Evolutionary conservation across 208 protist genomes (phyloP), one percentile per base, ranked within the genome.

Genomic region (Angomonas deanei): DNA sequence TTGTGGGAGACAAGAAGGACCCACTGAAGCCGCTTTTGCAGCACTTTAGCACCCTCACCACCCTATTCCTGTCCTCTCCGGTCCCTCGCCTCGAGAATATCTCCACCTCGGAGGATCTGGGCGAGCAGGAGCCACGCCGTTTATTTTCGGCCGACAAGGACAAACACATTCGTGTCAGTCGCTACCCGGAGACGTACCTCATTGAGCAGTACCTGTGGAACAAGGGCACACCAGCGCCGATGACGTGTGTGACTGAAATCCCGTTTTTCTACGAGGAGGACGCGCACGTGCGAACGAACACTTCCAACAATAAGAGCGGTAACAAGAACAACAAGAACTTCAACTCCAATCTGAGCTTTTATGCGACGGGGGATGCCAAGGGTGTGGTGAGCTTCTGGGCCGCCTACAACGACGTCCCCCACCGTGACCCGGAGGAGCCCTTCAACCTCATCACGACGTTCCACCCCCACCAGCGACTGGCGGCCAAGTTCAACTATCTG

Each of bases 81-180:
- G 76, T 89, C 23, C 76, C 73, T 26, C 74, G 72, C 33, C 49
- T 72, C 10, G 76, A 79, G 38, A 33, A 62, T 3, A 59, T 81
- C 21, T 46, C 64, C 23, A 2, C 56, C 24, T 42, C 65, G 10
- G 74, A 78, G 61, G 77, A 67, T 38, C 61, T 60, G 26, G 60
- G 66, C 58, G 39, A 28, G 8, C 52, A 74, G 23, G 55, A 30
- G 21, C 71, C 70, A 27, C 77, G 88, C 15, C 77, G 88, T 32
- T 66, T 94, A 47, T 86, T 95, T 58, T 91, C 84, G 5, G 89
- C 79, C 64, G 89, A 95, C 65, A 91, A 86, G 68, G 89, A 95
- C 61, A 38, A 77, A 42, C 89, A 92, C 70, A 72, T 63, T 1
- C 83, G 89, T 13, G 85, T 95, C 21, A 93, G 86, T 63, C 64